Evolutionary conservation across 306 rosid genomes (phyloP).

Genomic region (Acacia crassicarpa): DNA sequence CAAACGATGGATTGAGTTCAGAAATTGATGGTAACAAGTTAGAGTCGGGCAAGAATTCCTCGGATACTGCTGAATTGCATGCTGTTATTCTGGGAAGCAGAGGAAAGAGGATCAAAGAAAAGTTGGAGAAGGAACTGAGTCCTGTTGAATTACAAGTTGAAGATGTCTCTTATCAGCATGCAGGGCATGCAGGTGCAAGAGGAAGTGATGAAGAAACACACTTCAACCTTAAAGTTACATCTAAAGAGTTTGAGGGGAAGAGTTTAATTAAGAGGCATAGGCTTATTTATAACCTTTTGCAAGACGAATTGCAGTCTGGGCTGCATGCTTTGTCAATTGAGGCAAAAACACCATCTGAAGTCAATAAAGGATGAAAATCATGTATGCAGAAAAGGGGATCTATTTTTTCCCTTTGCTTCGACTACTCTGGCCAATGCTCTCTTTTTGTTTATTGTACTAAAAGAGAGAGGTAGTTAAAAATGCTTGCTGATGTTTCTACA

Average conservation of each 20-base stretch:
- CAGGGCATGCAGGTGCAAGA: conserved; percentile 60
- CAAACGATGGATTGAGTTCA: conserved; percentile 13
- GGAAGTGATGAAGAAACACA: conserved; percentile 72
- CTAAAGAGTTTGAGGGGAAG: conserved; percentile 60
- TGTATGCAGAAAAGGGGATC: conserved; percentile 25
- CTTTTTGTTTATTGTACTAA: background rate
- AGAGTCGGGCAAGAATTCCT: background rate
- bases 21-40: conserved; percentile 10
- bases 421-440: background rate
- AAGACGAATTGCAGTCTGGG: conserved; percentile 66
- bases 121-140: conserved; percentile 55
- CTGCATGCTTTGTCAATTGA: conserved; percentile 63
- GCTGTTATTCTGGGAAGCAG: conserved; percentile 54
- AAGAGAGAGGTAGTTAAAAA: background rate
- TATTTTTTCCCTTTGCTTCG: background rate
- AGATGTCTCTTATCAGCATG: conserved; percentile 70
- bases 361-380: conserved; percentile 29
- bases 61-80: background rate
- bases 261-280: conserved; percentile 75
- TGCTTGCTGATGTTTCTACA: conserved; percentile 11
- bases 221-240: conserved; percentile 62
- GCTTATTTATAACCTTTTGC: conserved; percentile 54
- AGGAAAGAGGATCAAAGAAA: conserved; percentile 84
- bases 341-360: conserved; percentile 67
- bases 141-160: conserved; percentile 59